Percentiles rank a stretch among this genome's conserved stretches.
Conservation (phyloP, 2,329 filamentous ascomycete species). For the Aspergillus pseudotamarii region DNA sequence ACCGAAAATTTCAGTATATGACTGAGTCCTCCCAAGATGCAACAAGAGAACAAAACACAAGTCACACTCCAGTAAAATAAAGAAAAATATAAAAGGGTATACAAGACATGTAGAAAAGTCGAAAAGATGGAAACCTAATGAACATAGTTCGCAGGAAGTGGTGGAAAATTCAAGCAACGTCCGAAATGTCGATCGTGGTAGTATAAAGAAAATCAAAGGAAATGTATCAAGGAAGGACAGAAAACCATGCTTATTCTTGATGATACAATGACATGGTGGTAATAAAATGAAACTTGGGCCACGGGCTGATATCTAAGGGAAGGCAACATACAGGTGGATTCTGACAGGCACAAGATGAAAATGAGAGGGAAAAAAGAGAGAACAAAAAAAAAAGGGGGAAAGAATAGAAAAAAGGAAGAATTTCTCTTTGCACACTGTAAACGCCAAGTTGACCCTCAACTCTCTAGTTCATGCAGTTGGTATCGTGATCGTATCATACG, state of each 20-base stretch:
- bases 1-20: slow-evolving; percentile 7
- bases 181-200: slow-evolving; percentile 5
- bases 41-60: slow-evolving; percentile 12
- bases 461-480: slow-evolving; percentile 47
- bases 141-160: not conserved
- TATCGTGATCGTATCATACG: slow-evolving; percentile 50
- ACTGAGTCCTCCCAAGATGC: slow-evolving; percentile 5
- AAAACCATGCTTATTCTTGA: slow-evolving; percentile 4
- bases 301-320: slow-evolving; percentile 7
- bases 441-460: slow-evolving; percentile 43
- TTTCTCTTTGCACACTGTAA: slow-evolving; percentile 39
- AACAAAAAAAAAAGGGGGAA: slow-evolving; percentile 10
- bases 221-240: slow-evolving; percentile 15
- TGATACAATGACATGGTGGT: slow-evolving; percentile 6
- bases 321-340: slow-evolving; percentile 1
- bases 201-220: slow-evolving; percentile 7
- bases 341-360: slow-evolving; percentile 16
- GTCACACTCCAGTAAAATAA: slow-evolving; percentile 18
- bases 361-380: slow-evolving; percentile 9
- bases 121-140: not conserved
- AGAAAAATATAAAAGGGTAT: slow-evolving; percentile 23
- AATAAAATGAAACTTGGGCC: slow-evolving; percentile 4
- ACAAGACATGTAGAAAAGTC: slow-evolving; percentile 19
- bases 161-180: not conserved
- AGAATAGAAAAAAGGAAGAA: slow-evolving; percentile 18